Percentiles rank a stretch among this genome's conserved stretches.
phyloP scores from a whole-genome alignment of 441 rosid species.

The Isatis lusitanica region DNA sequence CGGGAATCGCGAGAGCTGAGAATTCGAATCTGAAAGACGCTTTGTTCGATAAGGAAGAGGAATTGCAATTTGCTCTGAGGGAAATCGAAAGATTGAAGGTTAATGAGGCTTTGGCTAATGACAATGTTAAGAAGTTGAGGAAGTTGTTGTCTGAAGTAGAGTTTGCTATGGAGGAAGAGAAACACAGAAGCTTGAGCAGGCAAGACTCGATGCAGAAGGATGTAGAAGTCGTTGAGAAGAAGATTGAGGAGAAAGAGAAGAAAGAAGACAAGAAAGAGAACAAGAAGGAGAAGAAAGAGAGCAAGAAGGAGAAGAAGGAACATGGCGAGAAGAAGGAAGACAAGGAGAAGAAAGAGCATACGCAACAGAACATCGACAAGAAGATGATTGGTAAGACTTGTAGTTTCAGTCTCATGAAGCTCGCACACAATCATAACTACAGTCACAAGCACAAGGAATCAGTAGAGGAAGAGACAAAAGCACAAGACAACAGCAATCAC shows the following conservation, averaged over 20 bases:
- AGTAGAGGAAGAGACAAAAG: slow-evolving; percentile 37
- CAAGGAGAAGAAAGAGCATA: slow-evolving; percentile 29
- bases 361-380: slow-evolving; percentile 29
- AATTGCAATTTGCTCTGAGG: slow-evolving; percentile 48
- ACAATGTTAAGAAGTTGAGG: slow-evolving; percentile 63
- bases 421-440: slow-evolving; percentile 36
- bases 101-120: slow-evolving; percentile 59
- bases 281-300: slow-evolving; percentile 26
- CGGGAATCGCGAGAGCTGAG: slow-evolving; percentile 64
- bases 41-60: slow-evolving; percentile 64
- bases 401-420: slow-evolving; percentile 55
- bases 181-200: slow-evolving; percentile 20
- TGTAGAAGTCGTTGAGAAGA: slow-evolving; percentile 22
- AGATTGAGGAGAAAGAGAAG: slow-evolving; percentile 19
- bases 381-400: slow-evolving; percentile 42
- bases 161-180: slow-evolving; percentile 37
- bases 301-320: slow-evolving; percentile 26
- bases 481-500: not conserved
- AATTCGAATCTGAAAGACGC: slow-evolving; percentile 74
- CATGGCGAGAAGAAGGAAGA: slow-evolving; percentile 19
- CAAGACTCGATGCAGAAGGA: slow-evolving; percentile 36
- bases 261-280: slow-evolving; percentile 17
- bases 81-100: slow-evolving; percentile 65
- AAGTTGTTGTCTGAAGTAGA: slow-evolving; percentile 44
- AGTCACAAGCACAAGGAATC: slow-evolving; percentile 37